A percentile compares a stretch with the other conserved stretches of the same genome.
phyloP scores from a whole-genome alignment of 1,139 yeast species.

The Candida sp. region DNA sequence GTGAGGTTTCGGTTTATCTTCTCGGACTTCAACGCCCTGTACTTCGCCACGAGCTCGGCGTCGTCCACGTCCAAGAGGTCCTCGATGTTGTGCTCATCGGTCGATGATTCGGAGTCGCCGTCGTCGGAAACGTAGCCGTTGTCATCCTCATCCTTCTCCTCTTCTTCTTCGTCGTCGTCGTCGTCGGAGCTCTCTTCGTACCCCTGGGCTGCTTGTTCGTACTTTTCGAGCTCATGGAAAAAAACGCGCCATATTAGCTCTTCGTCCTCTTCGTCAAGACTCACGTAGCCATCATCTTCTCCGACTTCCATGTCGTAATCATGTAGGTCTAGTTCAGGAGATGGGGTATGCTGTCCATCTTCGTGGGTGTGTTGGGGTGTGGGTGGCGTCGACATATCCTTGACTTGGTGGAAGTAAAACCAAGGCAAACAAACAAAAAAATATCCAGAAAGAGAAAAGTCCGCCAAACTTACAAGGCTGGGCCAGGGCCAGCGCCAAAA shows the following conservation, averaged over 20 bases:
- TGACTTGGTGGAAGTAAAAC: too few relatives aligned
- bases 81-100: constrained; percentile 17
- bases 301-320: constrained; percentile 1
- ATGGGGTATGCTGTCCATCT: not conserved
- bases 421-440: too few relatives aligned
- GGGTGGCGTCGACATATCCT: too few relatives aligned
- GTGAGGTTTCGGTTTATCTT: constrained; percentile 26
- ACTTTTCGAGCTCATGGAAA: constrained; percentile 30
- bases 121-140: constrained; percentile 7
- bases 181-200: constrained; percentile 31
- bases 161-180: constrained; percentile 20
- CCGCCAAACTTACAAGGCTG: too few relatives aligned
- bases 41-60: constrained; percentile 35
- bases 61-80: constrained; percentile 44
- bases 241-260: constrained; percentile 51
- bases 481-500: too few relatives aligned
- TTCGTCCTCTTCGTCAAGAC: constrained; percentile 52
- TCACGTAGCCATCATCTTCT: constrained; percentile 28
- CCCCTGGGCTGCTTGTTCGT: constrained; percentile 8
- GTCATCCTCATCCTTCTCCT: constrained; percentile 10
- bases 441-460: too few relatives aligned
- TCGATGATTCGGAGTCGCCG: constrained; percentile 13
- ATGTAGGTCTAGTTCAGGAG: too few relatives aligned
- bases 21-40: constrained; percentile 26
- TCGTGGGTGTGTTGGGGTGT: not conserved